Evolutionary conservation across 768 basidiomycete species (phyloP), one percentile per base, ranked within the genome.

Genomic region (Gloeophyllum trabeum): DNA sequence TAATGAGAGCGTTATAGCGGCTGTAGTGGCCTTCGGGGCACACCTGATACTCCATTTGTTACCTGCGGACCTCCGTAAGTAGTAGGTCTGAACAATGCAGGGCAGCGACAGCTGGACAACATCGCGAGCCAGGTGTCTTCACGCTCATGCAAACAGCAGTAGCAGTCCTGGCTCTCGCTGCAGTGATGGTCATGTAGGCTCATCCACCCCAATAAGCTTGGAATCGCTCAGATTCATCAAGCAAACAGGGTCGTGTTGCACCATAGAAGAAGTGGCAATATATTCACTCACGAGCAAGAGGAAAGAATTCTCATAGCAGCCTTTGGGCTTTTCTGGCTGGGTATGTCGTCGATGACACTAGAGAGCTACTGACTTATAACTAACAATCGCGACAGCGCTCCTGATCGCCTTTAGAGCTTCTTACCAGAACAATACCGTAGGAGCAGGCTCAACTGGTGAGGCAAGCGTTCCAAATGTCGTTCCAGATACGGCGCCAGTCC

Each of bases 271-370:
- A 66, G 73, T 36, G 81, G 78, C 12, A 71, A 71, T 40, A 55
- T 79, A 46, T 57, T 89, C 51, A 76, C 80, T 35, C 76, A 75
- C 50, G 67, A 66, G 43, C 86, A 89, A 51, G 82, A 86, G 53
- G 83, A 89, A 52, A 69, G 76, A 59, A 62, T 81, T 16, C 53
- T 89, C 58, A 80, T 89, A 46, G 76, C 66, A 4, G 77, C 79
- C 2, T 69, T 87, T 43, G 83, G 78, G 7, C 61, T 87, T 44
- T 74, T 83, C 54, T 88, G 82, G 81, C 64, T 87, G 39, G 82
- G 86, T 86, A 56, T 56, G 75, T 62, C 24, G 2, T n/a, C 32
- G 25, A 13, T 35, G 32, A 43, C 45, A 10, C 14, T 14, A 5
- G 12, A 18, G 14, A 21, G 20, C 20, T 18, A 24, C 41, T 5